A percentile compares a stretch with the other conserved stretches of the same genome.
These are phyloP conservation scores for Aspergillus novofumigatus DNA, from an alignment of 2,329 filamentous ascomycete species.

Conservation along the genomic window DNA sequence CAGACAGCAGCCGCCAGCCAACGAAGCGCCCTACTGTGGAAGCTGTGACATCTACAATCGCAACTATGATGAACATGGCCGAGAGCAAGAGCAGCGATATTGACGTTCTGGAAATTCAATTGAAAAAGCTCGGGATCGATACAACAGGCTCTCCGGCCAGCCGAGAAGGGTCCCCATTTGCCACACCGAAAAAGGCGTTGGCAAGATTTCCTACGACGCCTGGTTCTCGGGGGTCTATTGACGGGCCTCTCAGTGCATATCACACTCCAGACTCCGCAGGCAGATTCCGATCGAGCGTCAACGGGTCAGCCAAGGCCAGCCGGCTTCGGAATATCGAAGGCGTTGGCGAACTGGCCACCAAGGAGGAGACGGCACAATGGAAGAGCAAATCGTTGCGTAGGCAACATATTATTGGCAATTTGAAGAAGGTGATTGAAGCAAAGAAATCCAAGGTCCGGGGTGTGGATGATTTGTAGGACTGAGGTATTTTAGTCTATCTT, in stretches of 20 bases:
- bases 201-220: constrained; percentile 34
- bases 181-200: constrained; percentile 32
- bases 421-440: constrained; percentile 34
- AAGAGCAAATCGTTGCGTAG: constrained; percentile 34
- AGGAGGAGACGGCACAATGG: constrained; percentile 32
- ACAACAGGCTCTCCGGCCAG: constrained; percentile 20
- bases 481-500: constrained; percentile 3
- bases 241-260: constrained; percentile 31
- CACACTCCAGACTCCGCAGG: constrained; percentile 40
- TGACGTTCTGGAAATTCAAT: constrained; percentile 81
- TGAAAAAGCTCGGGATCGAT: constrained; percentile 65
- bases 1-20: constrained; percentile 43
- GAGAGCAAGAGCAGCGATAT: constrained; percentile 89
- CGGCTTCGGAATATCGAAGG: constrained; percentile 30
- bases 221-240: constrained; percentile 34
- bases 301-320: constrained; percentile 30
- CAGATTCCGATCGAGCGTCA: constrained; percentile 34
- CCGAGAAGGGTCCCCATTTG: constrained; percentile 37
- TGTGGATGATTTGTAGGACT: constrained; percentile 28
- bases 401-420: constrained; percentile 30
- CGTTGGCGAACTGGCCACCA: constrained; percentile 19
- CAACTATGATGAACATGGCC: constrained; percentile 87
- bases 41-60: constrained; percentile 84
- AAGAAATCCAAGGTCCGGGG: constrained; percentile 32
- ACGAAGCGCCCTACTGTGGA: constrained; percentile 74